Conservation (phyloP, 192 early-diverging fungal genomes). For the Podila epicladia region DNA sequence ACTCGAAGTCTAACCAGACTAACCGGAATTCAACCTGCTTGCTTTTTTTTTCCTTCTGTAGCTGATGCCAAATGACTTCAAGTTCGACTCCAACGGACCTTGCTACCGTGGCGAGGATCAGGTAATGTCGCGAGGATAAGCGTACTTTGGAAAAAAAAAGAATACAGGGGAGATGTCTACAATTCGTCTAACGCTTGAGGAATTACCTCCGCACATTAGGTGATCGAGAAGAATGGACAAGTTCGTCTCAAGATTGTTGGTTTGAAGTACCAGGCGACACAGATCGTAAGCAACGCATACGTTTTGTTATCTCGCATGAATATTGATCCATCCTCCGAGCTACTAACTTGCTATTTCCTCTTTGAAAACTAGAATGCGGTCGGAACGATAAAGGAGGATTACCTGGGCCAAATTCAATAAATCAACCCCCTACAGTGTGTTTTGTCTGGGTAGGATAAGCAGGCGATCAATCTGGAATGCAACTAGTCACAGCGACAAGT, state of each 20-base stretch:
- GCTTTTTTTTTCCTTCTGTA: constrained; percentile 23
- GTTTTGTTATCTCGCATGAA: background rate
- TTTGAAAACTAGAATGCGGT: constrained; percentile 78
- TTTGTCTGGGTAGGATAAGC: no score
- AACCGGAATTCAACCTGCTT: no score
- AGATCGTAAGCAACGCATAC: constrained; percentile 77
- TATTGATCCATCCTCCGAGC: background rate
- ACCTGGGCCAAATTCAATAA: constrained; percentile 78
- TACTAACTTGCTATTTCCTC: background rate
- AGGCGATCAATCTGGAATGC: background rate
- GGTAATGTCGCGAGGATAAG: constrained; percentile 21
- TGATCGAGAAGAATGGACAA: constrained; percentile 87
- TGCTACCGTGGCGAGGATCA: constrained; percentile 75
- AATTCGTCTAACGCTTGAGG: no score
- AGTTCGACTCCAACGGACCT: constrained; percentile 90
- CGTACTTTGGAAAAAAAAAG: no score
- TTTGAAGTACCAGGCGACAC: constrained; percentile 88
- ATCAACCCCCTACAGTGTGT: background rate
- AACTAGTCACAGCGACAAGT: background rate
- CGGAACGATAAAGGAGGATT: constrained; percentile 98
- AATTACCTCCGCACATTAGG: constrained; percentile 19
- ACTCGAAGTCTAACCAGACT: no score
- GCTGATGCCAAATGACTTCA: constrained; percentile 89
- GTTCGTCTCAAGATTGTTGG: constrained; percentile 93
- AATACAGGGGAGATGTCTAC: no score